Evolutionary conservation across 2,329 filamentous ascomycete genomes (phyloP).

Genomic region (Colletotrichum plurivorum): DNA sequence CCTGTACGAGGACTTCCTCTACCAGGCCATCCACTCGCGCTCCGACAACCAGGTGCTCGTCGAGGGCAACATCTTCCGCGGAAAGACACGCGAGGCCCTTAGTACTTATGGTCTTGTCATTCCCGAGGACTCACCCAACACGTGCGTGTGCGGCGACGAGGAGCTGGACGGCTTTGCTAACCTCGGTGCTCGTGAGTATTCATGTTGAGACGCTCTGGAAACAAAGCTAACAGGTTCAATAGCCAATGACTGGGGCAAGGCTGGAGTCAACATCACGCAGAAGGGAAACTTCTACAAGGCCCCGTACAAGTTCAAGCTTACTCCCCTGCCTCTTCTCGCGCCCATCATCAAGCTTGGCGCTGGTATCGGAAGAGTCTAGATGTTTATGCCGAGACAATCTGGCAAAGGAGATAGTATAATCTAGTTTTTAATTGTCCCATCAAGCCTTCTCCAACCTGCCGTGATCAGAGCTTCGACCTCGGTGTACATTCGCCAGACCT

Average conservation of each 20-base stretch:
- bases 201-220: conserved; percentile 43
- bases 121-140: conserved; percentile 69
- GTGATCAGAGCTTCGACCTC: too few relatives aligned
- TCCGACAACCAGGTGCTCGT: conserved; percentile 64
- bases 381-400: neutral
- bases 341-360: conserved; percentile 58
- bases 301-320: conserved; percentile 64
- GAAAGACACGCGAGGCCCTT: conserved; percentile 62
- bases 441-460: too few relatives aligned
- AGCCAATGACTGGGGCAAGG: conserved; percentile 63
- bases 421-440: too few relatives aligned
- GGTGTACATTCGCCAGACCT: too few relatives aligned
- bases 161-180: conserved; percentile 70
- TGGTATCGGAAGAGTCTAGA: conserved; percentile 59
- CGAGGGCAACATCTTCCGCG: conserved; percentile 63
- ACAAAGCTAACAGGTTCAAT: conserved; percentile 20
- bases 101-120: conserved; percentile 69
- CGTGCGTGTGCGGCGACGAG: conserved; percentile 65
- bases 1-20: conserved; percentile 61
- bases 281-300: conserved; percentile 63
- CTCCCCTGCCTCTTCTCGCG: conserved; percentile 58
- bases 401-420: too few relatives aligned
- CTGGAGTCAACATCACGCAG: conserved; percentile 65
- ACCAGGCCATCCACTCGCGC: conserved; percentile 64
- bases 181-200: conserved; percentile 62